Base-by-base conservation (phyloP, 768 basidiomycete species). In the Collybiopsis confluens region DNA sequence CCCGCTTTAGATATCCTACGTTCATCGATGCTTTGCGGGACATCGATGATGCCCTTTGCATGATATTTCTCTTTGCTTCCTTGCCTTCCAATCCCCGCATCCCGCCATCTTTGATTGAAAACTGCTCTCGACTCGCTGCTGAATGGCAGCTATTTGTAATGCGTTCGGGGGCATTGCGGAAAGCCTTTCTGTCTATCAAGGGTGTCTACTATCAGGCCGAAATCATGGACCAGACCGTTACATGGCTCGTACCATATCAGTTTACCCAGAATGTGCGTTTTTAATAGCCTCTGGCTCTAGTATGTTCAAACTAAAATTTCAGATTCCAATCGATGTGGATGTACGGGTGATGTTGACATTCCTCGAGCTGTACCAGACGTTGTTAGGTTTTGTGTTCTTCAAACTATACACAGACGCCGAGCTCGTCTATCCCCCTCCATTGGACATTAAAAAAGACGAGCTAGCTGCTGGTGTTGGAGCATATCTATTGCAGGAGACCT, bases 71-170 rank as follows among this genome's bases (percentile, higher is more conserved):
- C 35, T 98, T 98, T 64, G 86, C 96, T 8, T 85, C 88, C 9
- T 79, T 99, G 13, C 96, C 96, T 35, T 88, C 92, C n/a, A 86
- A 83, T 61, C 77, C 84, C 56, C 84, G 87, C 27, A 76, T 98
- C 21, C 85, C 94, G 2, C 75, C 90, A 1, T 82, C 90, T 44
- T 79, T 97, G 58, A 82, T 96, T 48, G 85, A 92, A 65, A 96
- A 95, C 66, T 98, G 97, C 68, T 77, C 87, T 26, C 85, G 91
- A 44, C 79, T 99, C 30, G 82, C 92, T 7, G 84, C 92, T 18
- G 94, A 99, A 76, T 99, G 96, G 96, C 92, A 98, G 68, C 74
- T 98, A 27, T 99, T 94, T 70, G 79, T 95, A 36, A 91, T 98
- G 83, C 89, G 92, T 64, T 83, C 90, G 1, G 81, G 78, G 56